phyloP scores from a whole-genome alignment of 176 grass and related monocot species.

The Miscanthus lutarioriparius region DNA sequence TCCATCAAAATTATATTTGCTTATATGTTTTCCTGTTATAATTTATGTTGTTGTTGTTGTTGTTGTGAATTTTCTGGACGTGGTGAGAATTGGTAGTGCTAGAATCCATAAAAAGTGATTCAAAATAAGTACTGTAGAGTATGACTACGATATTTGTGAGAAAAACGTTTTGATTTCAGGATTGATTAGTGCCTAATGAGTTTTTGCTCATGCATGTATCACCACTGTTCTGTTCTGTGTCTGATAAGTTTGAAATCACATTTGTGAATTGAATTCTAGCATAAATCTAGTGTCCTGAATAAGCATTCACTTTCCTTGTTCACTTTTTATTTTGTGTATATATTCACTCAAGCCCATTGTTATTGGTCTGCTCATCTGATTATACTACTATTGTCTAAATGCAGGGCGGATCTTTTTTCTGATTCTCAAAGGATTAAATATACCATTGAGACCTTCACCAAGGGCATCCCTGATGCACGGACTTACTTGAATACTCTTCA shows the following conservation, averaged over 20 bases:
- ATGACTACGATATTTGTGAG: not conserved
- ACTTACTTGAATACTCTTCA: constrained; percentile 83
- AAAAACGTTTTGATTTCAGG: not conserved
- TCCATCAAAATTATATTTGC: not conserved
- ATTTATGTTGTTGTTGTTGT: not conserved
- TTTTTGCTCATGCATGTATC: not conserved
- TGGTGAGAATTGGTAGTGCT: not conserved
- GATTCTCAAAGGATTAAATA: constrained; percentile 84
- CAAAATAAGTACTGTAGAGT: not conserved
- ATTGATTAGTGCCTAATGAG: constrained; percentile 8
- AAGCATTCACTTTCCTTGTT: not conserved
- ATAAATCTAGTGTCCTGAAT: not conserved
- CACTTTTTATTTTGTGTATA: constrained; percentile 13
- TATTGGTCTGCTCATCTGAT: constrained; percentile 12
- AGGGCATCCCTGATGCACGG: constrained; percentile 87
- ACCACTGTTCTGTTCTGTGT: not conserved
- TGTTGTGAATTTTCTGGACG: not conserved
- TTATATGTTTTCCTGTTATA: not conserved
- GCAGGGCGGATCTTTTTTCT: constrained; percentile 77
- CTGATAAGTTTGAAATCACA: not conserved
- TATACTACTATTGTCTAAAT: constrained; percentile 35
- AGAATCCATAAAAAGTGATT: not conserved
- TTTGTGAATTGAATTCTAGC: not conserved
- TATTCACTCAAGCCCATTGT: not conserved
- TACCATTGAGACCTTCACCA: constrained; percentile 65